Evolutionary conservation across 768 basidiomycete genomes (phyloP).

Genomic region (Mycena rosella): DNA sequence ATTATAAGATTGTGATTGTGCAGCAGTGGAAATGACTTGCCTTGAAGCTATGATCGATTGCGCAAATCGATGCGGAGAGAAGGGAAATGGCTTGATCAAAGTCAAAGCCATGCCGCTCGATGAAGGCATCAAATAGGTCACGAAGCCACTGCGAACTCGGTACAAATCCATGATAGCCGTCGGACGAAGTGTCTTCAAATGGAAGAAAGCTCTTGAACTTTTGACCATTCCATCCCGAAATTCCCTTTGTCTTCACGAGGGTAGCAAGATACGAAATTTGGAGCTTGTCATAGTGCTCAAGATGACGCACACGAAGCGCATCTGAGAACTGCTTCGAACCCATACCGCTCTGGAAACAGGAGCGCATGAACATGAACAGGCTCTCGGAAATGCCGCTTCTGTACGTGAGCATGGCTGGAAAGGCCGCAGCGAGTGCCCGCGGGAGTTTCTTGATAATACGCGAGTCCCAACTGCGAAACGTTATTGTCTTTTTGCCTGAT

Average conservation of each 20-base stretch:
- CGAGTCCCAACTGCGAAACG: constrained; percentile 12
- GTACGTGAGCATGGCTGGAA: constrained; percentile 1
- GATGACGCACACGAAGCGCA: constrained; percentile 39
- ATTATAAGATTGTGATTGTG: no score
- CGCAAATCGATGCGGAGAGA: neutral
- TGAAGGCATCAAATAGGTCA: constrained; percentile 41
- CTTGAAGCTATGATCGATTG: neutral
- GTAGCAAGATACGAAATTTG: constrained; percentile 38
- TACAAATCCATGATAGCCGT: constrained; percentile 40
- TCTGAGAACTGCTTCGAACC: constrained; percentile 45
- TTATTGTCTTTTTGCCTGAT: neutral
- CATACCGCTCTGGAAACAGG: constrained; percentile 43
- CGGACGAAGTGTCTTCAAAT: constrained; percentile 32
- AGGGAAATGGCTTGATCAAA: constrained; percentile 31
- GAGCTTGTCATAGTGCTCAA: constrained; percentile 35
- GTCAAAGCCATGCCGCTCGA: constrained; percentile 15
- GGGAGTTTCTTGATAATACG: neutral
- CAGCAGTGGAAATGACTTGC: neutral
- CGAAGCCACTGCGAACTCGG: constrained; percentile 42
- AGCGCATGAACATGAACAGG: constrained; percentile 4
- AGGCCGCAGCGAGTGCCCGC: neutral
- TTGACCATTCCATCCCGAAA: neutral
- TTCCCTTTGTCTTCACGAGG: neutral
- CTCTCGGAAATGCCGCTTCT: neutral
- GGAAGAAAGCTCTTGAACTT: constrained; percentile 25